phyloP scores from a whole-genome alignment of 2,329 filamentous ascomycete species.

The Alternaria incomplexa region DNA sequence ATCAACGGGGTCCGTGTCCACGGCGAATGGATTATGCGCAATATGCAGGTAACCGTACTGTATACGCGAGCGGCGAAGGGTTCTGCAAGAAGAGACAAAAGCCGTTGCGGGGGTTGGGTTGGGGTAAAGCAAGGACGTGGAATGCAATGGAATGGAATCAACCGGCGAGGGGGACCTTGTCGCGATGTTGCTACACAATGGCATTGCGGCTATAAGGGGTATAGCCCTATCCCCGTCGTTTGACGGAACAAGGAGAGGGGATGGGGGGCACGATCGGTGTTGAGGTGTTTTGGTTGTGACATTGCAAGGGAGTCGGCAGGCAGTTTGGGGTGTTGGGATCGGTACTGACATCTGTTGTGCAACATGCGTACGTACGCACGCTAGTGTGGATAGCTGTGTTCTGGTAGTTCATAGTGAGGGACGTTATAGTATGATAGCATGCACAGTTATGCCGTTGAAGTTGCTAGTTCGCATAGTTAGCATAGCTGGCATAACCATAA shows the following conservation, averaged over 20 bases:
- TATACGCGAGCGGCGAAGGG: neutral
- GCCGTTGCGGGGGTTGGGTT: neutral
- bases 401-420: neutral
- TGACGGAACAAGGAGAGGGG: neutral
- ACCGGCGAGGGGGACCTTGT: neutral
- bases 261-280: neutral
- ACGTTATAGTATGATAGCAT: neutral
- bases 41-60: conserved; percentile 2
- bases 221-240: neutral
- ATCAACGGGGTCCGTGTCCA: neutral
- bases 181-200: neutral
- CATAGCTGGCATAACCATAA: neutral
- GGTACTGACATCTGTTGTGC: conserved; percentile 12
- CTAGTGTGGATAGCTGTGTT: neutral
- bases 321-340: neutral
- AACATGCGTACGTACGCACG: conserved; percentile 17
- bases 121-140: neutral
- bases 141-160: neutral
- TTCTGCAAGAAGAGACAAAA: neutral
- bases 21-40: neutral
- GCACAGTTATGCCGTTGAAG: neutral
- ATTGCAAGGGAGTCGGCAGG: neutral
- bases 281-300: neutral
- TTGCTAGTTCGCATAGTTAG: neutral
- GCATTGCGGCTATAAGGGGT: neutral